Evolutionary conservation across 345 rosid genomes (phyloP), one percentile per base, ranked within the genome.

Genomic region (Salix exigua): DNA sequence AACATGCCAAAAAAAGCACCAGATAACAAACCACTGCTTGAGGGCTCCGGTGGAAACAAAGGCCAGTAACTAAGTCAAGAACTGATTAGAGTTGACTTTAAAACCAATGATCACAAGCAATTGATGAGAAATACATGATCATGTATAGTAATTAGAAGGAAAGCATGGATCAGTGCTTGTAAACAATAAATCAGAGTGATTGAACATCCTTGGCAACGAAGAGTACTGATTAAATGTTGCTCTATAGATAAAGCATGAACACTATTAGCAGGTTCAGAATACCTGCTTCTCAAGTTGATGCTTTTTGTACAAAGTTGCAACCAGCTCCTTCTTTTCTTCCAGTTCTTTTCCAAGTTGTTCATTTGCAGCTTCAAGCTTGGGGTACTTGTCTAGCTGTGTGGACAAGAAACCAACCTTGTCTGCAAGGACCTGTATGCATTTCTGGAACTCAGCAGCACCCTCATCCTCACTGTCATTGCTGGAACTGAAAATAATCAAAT

Each of bases 201-300:
- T 33, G 38, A 55, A 58, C 62, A 58, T 58, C 62, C 28, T 9
- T n/a, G 62, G 21, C 35, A 46, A 12, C 23, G 4, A 42, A 10
- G 1, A 30, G 48, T 37, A 58, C 26, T 23, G 30, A 21, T n/a
- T 46, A 6, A 69, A 50, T 55, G 40, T 7, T 0, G 17, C 38
- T 35, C n/a, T 46, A 63, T 17, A 25, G 37, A 53, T 21, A 17
- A 66, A n/a, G 23, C 35, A 70, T 21, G 35, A 7, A 58, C 26
- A 30, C 38, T 26, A 51, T 33, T 5, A 70, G 12, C 48, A 72
- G 58, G 16, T 50, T 26, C 55, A 76, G 42, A 48, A 26, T 83
- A 96, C 99, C 99, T 94, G 99, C 85, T 94, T 94, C 88, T 92
- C 98, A 73, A 86, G 91, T 83, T 92, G 98, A 82, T 87, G 98